Percentiles rank a stretch among this genome's conserved stretches.
Conservation (phyloP, 129 eudicot genomes). For the Erigeron canadensis region DNA sequence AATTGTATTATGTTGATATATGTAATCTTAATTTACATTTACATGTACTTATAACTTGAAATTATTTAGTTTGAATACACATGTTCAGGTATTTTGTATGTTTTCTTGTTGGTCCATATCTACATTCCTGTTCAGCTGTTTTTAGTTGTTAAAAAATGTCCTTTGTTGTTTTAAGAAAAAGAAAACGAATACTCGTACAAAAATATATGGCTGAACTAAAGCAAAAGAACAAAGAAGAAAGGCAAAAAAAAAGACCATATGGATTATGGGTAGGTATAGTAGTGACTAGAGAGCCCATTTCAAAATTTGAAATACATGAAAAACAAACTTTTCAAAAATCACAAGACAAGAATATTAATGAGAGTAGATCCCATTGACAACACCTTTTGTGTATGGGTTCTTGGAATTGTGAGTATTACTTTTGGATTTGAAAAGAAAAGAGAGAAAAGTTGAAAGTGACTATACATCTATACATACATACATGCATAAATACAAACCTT, state of each 20-base stretch:
- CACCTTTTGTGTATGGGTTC: slow-evolving; percentile 10
- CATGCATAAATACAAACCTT: slow-evolving; percentile 17
- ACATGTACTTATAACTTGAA: no score
- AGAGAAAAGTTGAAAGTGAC: slow-evolving; percentile 35
- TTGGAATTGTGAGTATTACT: slow-evolving; percentile 4
- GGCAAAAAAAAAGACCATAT: no score
- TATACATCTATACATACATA: slow-evolving; percentile 13
- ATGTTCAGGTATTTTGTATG: not conserved
- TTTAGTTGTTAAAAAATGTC: no score
- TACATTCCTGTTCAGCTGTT: not conserved
- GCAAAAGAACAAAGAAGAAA: not conserved
- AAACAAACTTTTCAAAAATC: not conserved
- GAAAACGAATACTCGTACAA: not conserved
- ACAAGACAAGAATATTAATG: slow-evolving; percentile 28
- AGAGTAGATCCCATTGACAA: slow-evolving; percentile 6
- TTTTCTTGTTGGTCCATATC: not conserved
- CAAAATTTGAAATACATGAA: not conserved
- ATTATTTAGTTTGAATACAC: no score
- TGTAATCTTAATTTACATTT: no score
- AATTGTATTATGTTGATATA: no score
- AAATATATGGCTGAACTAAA: not conserved
- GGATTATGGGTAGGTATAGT: no score
- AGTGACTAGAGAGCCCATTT: not conserved
- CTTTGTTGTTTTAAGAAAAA: no score
- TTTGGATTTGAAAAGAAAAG: slow-evolving; percentile 10